These are phyloP conservation scores for Osmanthus fragrans DNA, from an alignment of 257 asterid genomes.

Conservation along the genomic window DNA sequence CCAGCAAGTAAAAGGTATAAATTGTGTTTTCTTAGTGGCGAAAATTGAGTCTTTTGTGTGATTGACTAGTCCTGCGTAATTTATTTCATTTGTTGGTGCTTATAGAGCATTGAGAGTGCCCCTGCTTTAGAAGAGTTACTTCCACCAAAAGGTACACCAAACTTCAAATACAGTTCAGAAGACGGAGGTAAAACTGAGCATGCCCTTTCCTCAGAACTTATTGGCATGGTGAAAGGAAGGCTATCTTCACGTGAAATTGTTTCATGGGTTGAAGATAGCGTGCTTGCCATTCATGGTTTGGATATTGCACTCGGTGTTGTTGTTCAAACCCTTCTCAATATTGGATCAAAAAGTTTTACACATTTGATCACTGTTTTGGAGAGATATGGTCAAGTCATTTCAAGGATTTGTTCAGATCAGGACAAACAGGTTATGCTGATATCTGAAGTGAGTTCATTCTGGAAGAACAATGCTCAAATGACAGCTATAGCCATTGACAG, in stretches of 20 bases:
- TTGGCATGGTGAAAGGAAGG: conserved; percentile 80
- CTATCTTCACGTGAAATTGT: conserved; percentile 61
- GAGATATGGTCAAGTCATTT: conserved; percentile 89
- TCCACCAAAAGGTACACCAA: conserved; percentile 80
- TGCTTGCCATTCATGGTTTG: conserved; percentile 74
- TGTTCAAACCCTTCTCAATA: conserved; percentile 83
- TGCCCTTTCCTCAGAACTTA: conserved; percentile 74
- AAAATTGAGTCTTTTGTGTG: background rate
- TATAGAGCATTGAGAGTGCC: conserved; percentile 90
- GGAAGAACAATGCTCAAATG: conserved; percentile 92
- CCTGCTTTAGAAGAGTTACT: conserved; percentile 95
- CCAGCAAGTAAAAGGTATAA: conserved; percentile 11
- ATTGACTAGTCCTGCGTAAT: background rate
- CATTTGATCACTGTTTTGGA: conserved; percentile 95
- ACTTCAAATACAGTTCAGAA: conserved; percentile 67
- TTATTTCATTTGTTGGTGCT: conserved; percentile 18
- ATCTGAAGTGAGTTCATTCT: conserved; percentile 80
- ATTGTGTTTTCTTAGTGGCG: conserved; percentile 1
- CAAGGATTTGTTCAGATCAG: conserved; percentile 78
- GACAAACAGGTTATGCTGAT: conserved; percentile 86
- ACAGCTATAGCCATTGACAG: conserved; percentile 89
- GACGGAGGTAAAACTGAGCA: conserved; percentile 71
- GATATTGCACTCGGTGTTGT: conserved; percentile 77
- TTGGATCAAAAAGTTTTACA: conserved; percentile 96
- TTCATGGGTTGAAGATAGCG: conserved; percentile 77